Percentiles rank a stretch among this genome's conserved stretches.
Evolutionary conservation across 176 grass and related monocot species (phyloP).

Genomic region (Urochloa ruziziensis): DNA sequence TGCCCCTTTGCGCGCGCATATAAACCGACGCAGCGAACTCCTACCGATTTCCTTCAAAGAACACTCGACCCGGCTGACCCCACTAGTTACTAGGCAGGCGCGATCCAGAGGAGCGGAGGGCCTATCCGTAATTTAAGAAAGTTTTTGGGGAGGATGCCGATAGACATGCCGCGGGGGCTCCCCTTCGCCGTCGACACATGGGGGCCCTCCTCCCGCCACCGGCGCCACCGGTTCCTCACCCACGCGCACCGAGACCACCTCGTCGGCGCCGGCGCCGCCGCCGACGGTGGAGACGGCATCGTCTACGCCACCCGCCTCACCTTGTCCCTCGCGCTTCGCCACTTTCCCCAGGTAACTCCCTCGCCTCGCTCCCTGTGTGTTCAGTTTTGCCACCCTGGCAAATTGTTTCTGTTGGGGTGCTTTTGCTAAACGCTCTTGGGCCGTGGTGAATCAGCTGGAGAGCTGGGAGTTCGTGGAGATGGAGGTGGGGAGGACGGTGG

Average conservation of each 20-base stretch:
- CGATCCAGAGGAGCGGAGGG: background rate
- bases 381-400: background rate
- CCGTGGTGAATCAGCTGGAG: constrained; percentile 35
- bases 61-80: background rate
- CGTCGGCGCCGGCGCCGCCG: constrained; percentile 28
- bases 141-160: constrained; percentile 55
- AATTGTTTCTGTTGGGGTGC: background rate
- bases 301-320: constrained; percentile 80
- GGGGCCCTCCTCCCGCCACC: constrained; percentile 48
- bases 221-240: constrained; percentile 70
- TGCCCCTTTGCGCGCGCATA: background rate
- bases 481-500: constrained; percentile 55
- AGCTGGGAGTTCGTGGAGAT: constrained; percentile 58
- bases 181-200: constrained; percentile 86
- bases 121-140: background rate
- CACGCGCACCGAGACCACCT: constrained; percentile 81
- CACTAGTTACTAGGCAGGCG: background rate
- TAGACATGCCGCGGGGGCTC: constrained; percentile 81
- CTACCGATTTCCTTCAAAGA: background rate
- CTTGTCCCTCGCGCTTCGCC: constrained; percentile 44
- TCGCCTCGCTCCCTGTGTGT: background rate
- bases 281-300: constrained; percentile 7
- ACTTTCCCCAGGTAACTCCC: constrained; percentile 52
- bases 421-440: background rate
- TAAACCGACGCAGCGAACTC: background rate